These are phyloP conservation scores for Plectosphaerella cucumerina DNA, from an alignment of 2,329 filamentous ascomycete genomes.

Conservation along the genomic window DNA sequence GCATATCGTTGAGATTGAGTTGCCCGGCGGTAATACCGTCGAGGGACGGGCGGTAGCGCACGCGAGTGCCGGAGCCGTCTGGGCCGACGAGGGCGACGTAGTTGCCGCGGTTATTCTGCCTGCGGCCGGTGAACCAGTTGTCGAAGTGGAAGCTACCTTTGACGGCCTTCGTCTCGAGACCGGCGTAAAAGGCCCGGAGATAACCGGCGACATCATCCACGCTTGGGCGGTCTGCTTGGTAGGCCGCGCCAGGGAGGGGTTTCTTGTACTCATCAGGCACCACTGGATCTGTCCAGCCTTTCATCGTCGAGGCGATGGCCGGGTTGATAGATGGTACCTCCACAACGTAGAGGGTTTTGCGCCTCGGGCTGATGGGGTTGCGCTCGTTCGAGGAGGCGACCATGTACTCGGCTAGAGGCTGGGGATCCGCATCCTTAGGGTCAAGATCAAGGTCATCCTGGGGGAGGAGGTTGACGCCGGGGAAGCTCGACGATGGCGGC, in stretches of 20 bases:
- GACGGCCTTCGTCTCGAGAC: constrained; percentile 43
- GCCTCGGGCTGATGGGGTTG: constrained; percentile 41
- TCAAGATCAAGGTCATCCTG: constrained; percentile 54
- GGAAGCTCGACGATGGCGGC: constrained; percentile 40
- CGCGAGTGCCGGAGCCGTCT: constrained; percentile 33
- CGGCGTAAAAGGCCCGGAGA: constrained; percentile 46
- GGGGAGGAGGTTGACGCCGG: constrained; percentile 55
- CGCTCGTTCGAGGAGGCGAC: constrained; percentile 28
- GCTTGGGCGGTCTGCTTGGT: constrained; percentile 14
- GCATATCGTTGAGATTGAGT: constrained; percentile 56
- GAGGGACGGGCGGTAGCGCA: constrained; percentile 44
- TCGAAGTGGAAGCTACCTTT: constrained; percentile 37
- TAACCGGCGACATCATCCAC: constrained; percentile 29
- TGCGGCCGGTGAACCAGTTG: constrained; percentile 34
- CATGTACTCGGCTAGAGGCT: constrained; percentile 50
- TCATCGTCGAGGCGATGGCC: constrained; percentile 29
- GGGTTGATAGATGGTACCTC: constrained; percentile 34
- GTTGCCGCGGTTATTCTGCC: constrained; percentile 8
- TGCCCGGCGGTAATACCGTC: constrained; percentile 45
- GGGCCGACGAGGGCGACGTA: constrained; percentile 42
- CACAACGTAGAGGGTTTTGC: constrained; percentile 51
- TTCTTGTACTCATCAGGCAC: constrained; percentile 5
- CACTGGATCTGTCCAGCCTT: constrained; percentile 33
- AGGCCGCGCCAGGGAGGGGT: constrained; percentile 5
- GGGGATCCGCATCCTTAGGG: constrained; percentile 39